Evolutionary conservation across 169 alveolate genomes (phyloP).

Genomic region (Eimeria necatrix): DNA sequence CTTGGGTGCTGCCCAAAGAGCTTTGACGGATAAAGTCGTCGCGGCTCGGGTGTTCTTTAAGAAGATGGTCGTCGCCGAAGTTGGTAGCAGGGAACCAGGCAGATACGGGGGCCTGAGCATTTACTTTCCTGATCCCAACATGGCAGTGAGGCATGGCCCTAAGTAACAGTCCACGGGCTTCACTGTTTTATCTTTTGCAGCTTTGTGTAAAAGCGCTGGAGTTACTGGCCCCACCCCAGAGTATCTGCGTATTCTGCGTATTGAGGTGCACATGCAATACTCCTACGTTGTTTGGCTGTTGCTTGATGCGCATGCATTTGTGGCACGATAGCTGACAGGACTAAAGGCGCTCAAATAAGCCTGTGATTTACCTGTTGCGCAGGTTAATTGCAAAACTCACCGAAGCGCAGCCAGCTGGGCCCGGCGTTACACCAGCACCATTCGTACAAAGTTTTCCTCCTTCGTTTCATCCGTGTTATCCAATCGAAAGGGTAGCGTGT

Average conservation of each 20-base stretch:
- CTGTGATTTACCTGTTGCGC: neutral
- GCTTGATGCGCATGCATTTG: no score
- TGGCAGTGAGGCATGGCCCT: slow-evolving; percentile 67
- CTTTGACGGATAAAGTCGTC: slow-evolving; percentile 79
- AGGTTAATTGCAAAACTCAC: slow-evolving; percentile 55
- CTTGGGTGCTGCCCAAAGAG: slow-evolving; percentile 54
- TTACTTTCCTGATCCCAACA: slow-evolving; percentile 84
- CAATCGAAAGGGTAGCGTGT: slow-evolving; percentile 59
- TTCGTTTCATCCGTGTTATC: slow-evolving; percentile 49
- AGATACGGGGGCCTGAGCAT: slow-evolving; percentile 84
- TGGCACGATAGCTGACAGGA: no score
- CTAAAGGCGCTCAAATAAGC: neutral
- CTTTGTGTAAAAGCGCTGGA: no score
- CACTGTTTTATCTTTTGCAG: neutral
- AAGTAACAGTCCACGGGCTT: neutral
- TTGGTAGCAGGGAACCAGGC: slow-evolving; percentile 70
- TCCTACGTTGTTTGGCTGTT: no score
- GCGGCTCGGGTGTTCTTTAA: slow-evolving; percentile 58
- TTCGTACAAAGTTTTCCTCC: slow-evolving; percentile 62
- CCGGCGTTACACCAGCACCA: slow-evolving; percentile 49
- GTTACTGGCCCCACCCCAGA: no score
- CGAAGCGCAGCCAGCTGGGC: slow-evolving; percentile 71
- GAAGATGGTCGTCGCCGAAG: slow-evolving; percentile 74
- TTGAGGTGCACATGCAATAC: no score
- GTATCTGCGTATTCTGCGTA: no score